Evolutionary conservation across 2,329 filamentous ascomycete genomes (phyloP).

Genomic region (Pyricularia grisea): DNA sequence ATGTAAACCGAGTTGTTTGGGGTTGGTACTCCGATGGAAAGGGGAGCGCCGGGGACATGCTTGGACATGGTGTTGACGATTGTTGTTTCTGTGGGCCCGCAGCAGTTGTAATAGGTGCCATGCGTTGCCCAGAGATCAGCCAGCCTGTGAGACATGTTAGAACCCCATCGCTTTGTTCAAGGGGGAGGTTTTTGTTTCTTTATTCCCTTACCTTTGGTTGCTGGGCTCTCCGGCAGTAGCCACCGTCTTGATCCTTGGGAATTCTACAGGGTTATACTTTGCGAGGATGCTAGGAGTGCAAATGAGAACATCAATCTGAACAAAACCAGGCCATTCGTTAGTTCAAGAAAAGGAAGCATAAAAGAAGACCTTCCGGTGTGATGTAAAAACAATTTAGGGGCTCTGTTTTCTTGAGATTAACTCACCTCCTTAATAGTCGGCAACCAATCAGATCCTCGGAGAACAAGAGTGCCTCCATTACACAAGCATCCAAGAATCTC

Average conservation of each 20-base stretch:
- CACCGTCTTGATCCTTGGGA: conserved; percentile 6
- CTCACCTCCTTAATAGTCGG: conserved; percentile 2
- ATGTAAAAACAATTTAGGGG: too few relatives aligned
- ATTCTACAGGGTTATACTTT: conserved; percentile 8
- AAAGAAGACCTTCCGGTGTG: too few relatives aligned
- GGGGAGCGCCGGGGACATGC: conserved; percentile 31
- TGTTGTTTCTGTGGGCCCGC: conserved; percentile 50
- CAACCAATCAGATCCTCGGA: conserved; percentile 39
- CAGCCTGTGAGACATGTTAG: neutral
- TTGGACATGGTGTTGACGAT: conserved; percentile 48
- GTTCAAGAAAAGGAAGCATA: too few relatives aligned
- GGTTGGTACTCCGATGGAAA: conserved; percentile 45
- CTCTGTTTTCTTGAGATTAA: neutral
- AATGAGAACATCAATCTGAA: conserved; percentile 5
- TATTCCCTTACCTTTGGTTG: conserved; percentile 5
- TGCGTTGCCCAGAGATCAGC: conserved; percentile 13
- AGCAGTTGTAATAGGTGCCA: conserved; percentile 44
- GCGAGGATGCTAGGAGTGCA: conserved; percentile 7
- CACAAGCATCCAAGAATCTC: conserved; percentile 48
- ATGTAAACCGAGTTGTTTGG: conserved; percentile 48
- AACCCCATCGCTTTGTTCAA: neutral
- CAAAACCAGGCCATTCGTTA: neutral
- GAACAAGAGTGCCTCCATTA: conserved; percentile 46
- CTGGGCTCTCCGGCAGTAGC: conserved; percentile 6
- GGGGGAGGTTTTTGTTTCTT: neutral